Conservation (phyloP, 768 basidiomycete genomes). For the Hebeloma cylindrosporum region DNA sequence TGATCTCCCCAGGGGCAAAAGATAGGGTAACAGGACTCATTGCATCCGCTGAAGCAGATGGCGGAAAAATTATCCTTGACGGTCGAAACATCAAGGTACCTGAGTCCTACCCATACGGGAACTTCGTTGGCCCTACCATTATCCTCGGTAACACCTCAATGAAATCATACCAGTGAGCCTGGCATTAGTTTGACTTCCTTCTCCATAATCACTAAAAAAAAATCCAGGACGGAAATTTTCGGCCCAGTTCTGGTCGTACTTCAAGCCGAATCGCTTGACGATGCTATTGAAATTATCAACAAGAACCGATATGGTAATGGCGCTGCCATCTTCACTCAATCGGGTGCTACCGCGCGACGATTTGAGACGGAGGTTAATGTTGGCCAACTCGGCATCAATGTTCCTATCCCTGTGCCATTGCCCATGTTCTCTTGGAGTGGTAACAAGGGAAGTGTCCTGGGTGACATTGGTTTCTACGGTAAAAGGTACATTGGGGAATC, state of each 20-base stretch:
- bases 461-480: conserved; percentile 91
- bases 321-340: conserved; percentile 94
- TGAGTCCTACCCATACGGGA: conserved; percentile 75
- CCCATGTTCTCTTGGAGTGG: conserved; percentile 98
- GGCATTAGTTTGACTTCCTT: neutral
- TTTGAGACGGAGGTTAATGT: conserved; percentile 88
- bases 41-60: conserved; percentile 71
- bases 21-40: conserved; percentile 74
- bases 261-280: conserved; percentile 80
- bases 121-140: conserved; percentile 93
- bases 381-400: conserved; percentile 92
- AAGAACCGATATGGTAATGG: conserved; percentile 91
- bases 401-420: conserved; percentile 87
- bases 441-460: conserved; percentile 84
- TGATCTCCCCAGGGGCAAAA: conserved; percentile 84
- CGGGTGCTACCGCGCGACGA: conserved; percentile 90
- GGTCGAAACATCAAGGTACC: conserved; percentile 70
- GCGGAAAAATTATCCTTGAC: conserved; percentile 85
- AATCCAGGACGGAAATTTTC: conserved; percentile 85
- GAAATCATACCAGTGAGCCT: conserved; percentile 79
- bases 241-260: conserved; percentile 86
- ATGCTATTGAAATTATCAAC: conserved; percentile 89
- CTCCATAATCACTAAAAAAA: conserved; percentile 2
- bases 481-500: conserved; percentile 52
- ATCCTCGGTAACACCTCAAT: conserved; percentile 81